Base-by-base conservation (phyloP, 805 yeast genomes). In the Myxozyma sirexii region DNA sequence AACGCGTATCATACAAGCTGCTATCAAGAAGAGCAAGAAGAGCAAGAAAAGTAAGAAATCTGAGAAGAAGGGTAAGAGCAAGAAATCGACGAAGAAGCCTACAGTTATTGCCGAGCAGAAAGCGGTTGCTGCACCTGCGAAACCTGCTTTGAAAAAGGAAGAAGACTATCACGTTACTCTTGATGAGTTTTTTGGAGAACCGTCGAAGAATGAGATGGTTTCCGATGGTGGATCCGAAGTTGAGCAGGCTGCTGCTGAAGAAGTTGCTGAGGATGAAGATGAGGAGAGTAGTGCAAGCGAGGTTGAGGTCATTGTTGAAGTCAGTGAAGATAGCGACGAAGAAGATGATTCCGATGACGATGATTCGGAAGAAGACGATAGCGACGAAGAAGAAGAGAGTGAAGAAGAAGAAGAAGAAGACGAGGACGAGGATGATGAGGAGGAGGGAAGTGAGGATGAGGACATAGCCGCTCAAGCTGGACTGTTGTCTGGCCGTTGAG, bases 151-250 rank as follows among this genome's bases (percentile, higher is more conserved):
- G 4, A 54, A 59, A 35, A 46, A 43, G 10, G 59, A 48, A 27
- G 51, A 54, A 38, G 66, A 54, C 38, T 56, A 53, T 31, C 69
- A 60, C 39, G 59, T 58, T 27, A 64, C 70, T 23, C 75, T 92
- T 58, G 97, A 92, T 69, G 98, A 92, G 62, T 92, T 92, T 71
- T 85, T 92, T 66, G 87, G 82, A 1, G 80, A 79, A 60, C 74
- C 80, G 13, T 74, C 78, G 19, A 52, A 21, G 12, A 27, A 57
- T 44, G 33, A 60, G 15, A 42, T 59, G 47, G 49, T 19, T 10
- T 19, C 55, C 46, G 37, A 59, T 43, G 59, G 63, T 56, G 67
- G 61, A 53, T 60, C 54, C 37, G 67, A 69, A 53, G 76, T 60
- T 59, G 76, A 70, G 2, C 76, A 68, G 1, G 75, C 68, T 7